Evolutionary conservation across 805 yeast genomes (phyloP).

Genomic region (Lachancea dasiensis): DNA sequence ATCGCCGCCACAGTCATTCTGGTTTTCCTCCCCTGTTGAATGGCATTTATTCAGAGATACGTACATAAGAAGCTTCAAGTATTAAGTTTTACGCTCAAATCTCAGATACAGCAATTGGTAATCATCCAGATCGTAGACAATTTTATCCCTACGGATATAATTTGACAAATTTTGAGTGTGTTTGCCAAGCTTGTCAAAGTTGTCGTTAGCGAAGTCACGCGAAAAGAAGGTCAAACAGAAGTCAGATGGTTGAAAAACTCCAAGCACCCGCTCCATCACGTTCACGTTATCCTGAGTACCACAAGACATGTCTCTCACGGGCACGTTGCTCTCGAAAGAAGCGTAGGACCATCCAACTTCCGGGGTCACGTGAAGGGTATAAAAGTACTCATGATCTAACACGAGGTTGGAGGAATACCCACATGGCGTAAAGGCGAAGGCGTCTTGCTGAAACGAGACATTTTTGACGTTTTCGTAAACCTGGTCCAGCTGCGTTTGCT

Average conservation of each 20-base stretch:
- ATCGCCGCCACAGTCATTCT: no score
- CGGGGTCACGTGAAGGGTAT: constrained; percentile 91
- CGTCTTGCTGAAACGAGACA: constrained; percentile 41
- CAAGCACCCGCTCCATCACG: constrained; percentile 55
- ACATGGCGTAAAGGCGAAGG: constrained; percentile 89
- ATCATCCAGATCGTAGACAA: constrained; percentile 66
- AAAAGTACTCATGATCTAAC: constrained; percentile 54
- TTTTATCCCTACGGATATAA: constrained; percentile 60
- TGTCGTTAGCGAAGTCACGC: constrained; percentile 27
- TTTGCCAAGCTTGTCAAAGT: constrained; percentile 32
- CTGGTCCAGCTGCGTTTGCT: constrained; percentile 53
- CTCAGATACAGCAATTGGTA: constrained; percentile 68
- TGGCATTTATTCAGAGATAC: neutral
- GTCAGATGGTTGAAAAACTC: constrained; percentile 65
- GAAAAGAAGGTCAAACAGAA: constrained; percentile 57
- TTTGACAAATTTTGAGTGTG: constrained; percentile 29
- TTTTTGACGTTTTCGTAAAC: constrained; percentile 39
- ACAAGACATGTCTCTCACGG: constrained; percentile 36
- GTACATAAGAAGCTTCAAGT: neutral
- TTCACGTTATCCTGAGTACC: constrained; percentile 41
- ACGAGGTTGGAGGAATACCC: constrained; percentile 90
- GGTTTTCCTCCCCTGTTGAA: no score
- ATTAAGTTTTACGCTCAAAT: constrained; percentile 37
- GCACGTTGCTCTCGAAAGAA: constrained; percentile 85
- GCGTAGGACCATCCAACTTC: constrained; percentile 95